phyloP scores from a whole-genome alignment of 805 yeast genomes.

The Metschnikowia bowlesiae region DNA sequence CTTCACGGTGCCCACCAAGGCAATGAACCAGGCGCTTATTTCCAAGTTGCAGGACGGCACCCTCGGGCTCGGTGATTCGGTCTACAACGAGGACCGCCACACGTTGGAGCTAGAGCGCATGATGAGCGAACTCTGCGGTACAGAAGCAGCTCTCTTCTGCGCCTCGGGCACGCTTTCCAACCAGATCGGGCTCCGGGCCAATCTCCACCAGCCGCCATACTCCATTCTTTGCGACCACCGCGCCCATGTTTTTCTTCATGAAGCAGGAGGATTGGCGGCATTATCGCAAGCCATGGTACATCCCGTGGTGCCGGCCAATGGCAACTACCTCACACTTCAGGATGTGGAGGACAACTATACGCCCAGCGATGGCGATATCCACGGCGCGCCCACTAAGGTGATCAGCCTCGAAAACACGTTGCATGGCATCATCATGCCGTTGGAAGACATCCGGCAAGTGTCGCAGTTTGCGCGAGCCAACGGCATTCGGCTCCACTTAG shows the following conservation, averaged over 20 bases:
- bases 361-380: slow-evolving; percentile 78
- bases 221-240: slow-evolving; percentile 83
- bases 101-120: slow-evolving; percentile 60
- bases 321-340: slow-evolving; percentile 70
- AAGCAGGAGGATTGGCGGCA: slow-evolving; percentile 89
- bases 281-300: slow-evolving; percentile 89
- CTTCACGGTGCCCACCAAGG: slow-evolving; percentile 78
- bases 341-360: slow-evolving; percentile 62
- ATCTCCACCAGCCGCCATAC: slow-evolving; percentile 76
- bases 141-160: slow-evolving; percentile 76
- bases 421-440: slow-evolving; percentile 77
- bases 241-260: slow-evolving; percentile 77
- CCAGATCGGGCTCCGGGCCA: slow-evolving; percentile 78
- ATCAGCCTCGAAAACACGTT: slow-evolving; percentile 85
- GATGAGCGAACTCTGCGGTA: slow-evolving; percentile 69
- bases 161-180: slow-evolving; percentile 89
- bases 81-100: slow-evolving; percentile 77
- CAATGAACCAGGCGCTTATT: slow-evolving; percentile 62
- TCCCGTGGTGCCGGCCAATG: slow-evolving; percentile 76
- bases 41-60: slow-evolving; percentile 25
- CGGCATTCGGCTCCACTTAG: slow-evolving; percentile 68
- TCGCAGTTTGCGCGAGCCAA: slow-evolving; percentile 62
- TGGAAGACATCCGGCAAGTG: slow-evolving; percentile 71
- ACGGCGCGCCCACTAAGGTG: slow-evolving; percentile 81
- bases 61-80: slow-evolving; percentile 67